phyloP scores from a whole-genome alignment of 257 asterid genomes.

The Solanum dulcamara region DNA sequence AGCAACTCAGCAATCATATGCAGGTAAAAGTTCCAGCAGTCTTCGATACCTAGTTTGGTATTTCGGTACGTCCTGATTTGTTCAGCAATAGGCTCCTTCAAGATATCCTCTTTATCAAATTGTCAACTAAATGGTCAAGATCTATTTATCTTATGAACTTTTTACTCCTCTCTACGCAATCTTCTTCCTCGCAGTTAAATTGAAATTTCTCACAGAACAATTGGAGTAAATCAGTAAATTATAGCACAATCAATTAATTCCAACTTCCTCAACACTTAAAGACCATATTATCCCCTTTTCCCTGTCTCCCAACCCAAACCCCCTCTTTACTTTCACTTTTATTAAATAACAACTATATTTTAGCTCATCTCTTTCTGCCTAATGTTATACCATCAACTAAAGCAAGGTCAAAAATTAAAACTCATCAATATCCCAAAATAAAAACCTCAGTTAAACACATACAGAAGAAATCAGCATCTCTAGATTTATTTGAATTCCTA shows the following conservation, averaged over 20 bases:
- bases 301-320: background rate
- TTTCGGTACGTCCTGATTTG: background rate
- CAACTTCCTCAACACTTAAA: background rate
- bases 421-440: background rate
- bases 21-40: background rate
- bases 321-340: background rate
- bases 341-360: background rate
- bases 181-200: background rate
- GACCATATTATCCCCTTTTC: background rate
- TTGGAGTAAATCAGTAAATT: background rate
- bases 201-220: background rate
- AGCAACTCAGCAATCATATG: background rate
- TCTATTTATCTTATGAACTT: background rate
- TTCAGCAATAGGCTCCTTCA: background rate
- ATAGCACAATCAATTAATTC: background rate
- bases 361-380: background rate
- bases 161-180: background rate
- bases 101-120: background rate
- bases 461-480: background rate
- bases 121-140: background rate
- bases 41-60: background rate
- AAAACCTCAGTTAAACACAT: background rate
- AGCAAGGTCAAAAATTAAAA: background rate
- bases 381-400: background rate
- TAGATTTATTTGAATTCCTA: background rate